These are phyloP conservation scores for Udeniomyces megalosporus DNA, from an alignment of 768 basidiomycete genomes.

Conservation along the genomic window DNA sequence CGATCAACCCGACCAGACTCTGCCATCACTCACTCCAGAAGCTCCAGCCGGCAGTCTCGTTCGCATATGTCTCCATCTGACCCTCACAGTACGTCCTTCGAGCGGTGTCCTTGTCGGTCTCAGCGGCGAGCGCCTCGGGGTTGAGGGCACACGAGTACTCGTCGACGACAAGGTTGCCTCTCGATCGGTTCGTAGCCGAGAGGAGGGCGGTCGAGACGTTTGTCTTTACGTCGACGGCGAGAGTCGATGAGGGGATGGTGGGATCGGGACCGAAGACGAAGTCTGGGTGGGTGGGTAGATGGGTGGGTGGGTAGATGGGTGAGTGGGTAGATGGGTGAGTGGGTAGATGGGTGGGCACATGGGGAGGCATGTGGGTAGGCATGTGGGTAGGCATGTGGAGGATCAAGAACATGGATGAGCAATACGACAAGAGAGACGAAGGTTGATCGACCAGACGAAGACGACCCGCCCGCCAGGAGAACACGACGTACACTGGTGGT, in stretches of 20 bases:
- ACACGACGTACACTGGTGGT: conserved; percentile 16
- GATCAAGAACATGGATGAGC: too few relatives aligned
- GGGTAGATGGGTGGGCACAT: too few relatives aligned
- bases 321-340: too few relatives aligned
- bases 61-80: conserved; percentile 45
- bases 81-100: conserved; percentile 41
- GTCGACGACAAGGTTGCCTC: conserved; percentile 22
- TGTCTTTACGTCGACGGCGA: conserved; percentile 27
- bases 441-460: neutral
- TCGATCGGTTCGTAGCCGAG: conserved; percentile 22
- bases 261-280: conserved; percentile 19
- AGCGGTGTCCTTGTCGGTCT: conserved; percentile 35
- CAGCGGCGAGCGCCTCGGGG: conserved; percentile 37
- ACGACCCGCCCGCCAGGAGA: too few relatives aligned
- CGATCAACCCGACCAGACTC: too few relatives aligned
- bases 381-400: too few relatives aligned
- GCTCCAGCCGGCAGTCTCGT: conserved; percentile 44
- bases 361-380: too few relatives aligned
- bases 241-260: conserved; percentile 7
- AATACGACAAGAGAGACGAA: too few relatives aligned
- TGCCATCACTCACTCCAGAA: conserved; percentile 47
- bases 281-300: conserved; percentile 10
- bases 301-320: too few relatives aligned
- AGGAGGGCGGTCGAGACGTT: conserved; percentile 3
- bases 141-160: conserved; percentile 41